Evolutionary conservation across 306 rosid species (phyloP).

Genomic region (Prunus mira): DNA sequence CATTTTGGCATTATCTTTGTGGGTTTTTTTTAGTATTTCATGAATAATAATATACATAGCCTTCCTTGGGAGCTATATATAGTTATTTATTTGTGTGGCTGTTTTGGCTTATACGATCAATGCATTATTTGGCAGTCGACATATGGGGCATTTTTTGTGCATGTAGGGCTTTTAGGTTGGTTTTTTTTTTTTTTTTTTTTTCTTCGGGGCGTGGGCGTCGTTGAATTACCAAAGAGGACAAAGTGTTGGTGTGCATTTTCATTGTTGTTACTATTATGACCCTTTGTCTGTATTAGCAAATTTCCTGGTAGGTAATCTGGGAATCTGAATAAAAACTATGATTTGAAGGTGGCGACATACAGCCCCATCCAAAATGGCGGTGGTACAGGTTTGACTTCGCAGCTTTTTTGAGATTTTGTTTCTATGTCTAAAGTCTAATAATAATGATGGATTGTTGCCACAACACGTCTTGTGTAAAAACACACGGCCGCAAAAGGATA

Average conservation of each 20-base stretch:
- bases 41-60: neutral
- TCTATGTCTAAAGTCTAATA: neutral
- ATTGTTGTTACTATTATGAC: slow-evolving; percentile 22
- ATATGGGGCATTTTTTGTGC: neutral
- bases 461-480: too few species aligned
- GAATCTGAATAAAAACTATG: slow-evolving; percentile 13
- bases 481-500: neutral
- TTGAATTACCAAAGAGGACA: neutral
- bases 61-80: neutral
- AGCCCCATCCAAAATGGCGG: slow-evolving; percentile 7
- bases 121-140: neutral
- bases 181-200: too few species aligned
- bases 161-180: neutral
- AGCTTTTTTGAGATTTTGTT: neutral
- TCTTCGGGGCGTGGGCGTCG: too few species aligned
- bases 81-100: neutral
- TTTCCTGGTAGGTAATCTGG: slow-evolving; percentile 23
- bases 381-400: slow-evolving; percentile 27
- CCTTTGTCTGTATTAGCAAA: slow-evolving; percentile 21
- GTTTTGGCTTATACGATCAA: neutral
- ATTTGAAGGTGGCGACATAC: slow-evolving; percentile 17
- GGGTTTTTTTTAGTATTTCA: neutral
- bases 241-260: neutral
- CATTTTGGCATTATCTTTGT: neutral
- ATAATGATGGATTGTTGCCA: neutral